Evolutionary conservation across 306 rosid genomes (phyloP).

Genomic region (Leucaena leucocephala): DNA sequence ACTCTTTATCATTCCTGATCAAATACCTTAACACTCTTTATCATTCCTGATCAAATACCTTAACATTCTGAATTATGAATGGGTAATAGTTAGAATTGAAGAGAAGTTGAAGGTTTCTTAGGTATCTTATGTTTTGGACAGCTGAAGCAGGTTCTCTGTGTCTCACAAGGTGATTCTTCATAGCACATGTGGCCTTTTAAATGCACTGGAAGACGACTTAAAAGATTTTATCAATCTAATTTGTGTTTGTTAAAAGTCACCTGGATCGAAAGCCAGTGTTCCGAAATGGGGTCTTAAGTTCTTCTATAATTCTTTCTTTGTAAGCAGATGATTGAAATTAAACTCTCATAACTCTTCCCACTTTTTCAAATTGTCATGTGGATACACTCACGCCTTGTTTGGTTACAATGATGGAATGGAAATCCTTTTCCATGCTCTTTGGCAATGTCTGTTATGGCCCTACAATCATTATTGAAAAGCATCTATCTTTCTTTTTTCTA

Average conservation of each 20-base stretch:
- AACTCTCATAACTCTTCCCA: neutral
- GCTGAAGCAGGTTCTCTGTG: neutral
- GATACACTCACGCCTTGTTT: neutral
- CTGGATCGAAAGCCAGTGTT: neutral
- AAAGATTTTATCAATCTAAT: too few relatives aligned
- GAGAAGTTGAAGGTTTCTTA: neutral
- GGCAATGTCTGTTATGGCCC: neutral
- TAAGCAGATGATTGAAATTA: slow-evolving; percentile 3
- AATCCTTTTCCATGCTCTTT: neutral
- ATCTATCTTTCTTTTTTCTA: neutral
- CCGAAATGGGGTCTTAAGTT: neutral
- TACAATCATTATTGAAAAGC: too few relatives aligned
- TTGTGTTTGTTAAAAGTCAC: neutral
- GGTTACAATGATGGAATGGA: neutral
- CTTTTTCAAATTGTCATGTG: slow-evolving; percentile 2
- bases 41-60: too few relatives aligned
- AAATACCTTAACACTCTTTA: too few relatives aligned
- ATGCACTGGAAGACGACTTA: neutral
- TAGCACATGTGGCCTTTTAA: neutral
- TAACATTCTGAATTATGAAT: neutral
- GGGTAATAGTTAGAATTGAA: neutral
- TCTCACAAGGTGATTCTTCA: neutral
- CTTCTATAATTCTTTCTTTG: neutral
- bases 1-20: too few relatives aligned
- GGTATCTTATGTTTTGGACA: neutral